Base-by-base conservation (phyloP, 83 land plant species). In the Larix sibirica region DNA sequence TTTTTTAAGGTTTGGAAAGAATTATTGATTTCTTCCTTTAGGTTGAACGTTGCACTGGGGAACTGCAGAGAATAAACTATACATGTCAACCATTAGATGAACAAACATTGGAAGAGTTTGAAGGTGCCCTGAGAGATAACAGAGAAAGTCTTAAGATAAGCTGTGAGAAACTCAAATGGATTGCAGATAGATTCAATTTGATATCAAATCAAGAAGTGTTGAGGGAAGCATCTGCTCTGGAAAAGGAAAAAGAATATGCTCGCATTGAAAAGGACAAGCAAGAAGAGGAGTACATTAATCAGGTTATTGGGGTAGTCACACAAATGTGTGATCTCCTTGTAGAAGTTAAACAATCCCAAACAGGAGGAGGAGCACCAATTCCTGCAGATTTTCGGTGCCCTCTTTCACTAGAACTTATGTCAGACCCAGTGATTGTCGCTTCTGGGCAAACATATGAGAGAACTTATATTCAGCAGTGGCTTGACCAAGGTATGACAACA, bases 401-500 rank as follows among this genome's bases (percentile, higher is more conserved):
- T 60, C 85, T 90, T 50, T 90, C 92, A 2, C 79, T 86, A 40
- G 92, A 90, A 67, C 86, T 89, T 16, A 90, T 90, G 92, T 69
- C 86, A 71, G 92, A 90, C 21, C 92, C 92, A 13, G 92, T 90
- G 16, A 90, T 90, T 80, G 83, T 90, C 6, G 91, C 92, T 8
- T 88, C 92, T 76, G 92, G 92, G 7, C 92, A 90, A 82, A 90
- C 92, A 10, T 90, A 90, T 73, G 92, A 90, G 67, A 79, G 91
- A 65, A 83, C 87, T 18, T 88, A 84, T 81, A 90, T 90, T 68
- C 86, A 89, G 64, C 66, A 89, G 44, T 90, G 92, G 92, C 73
- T 90, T 64, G 92, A 88, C 68, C 88, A 84, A 42, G 92, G 92
- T 18, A 83, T 86, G 60, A 82, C 89, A 21, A 86, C 88, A 24